Conservation (phyloP, 805 yeast genomes). For the Ogataea naganishii region DNA sequence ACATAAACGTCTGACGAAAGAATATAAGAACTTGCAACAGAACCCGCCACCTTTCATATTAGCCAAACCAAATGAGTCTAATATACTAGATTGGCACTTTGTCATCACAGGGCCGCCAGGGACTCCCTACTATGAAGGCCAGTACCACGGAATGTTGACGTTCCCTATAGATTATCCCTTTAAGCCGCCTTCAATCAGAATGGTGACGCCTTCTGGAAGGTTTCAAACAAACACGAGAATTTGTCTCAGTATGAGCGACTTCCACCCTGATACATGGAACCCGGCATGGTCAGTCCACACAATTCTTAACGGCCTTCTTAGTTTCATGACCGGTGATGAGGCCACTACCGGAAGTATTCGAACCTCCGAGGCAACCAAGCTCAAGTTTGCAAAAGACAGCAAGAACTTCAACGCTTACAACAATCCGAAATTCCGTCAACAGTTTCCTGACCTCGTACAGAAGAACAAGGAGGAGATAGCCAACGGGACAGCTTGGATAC, state of each 20-base stretch:
- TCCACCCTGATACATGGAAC: slow-evolving; percentile 92
- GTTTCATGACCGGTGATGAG: slow-evolving; percentile 89
- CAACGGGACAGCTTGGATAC: slow-evolving; percentile 6
- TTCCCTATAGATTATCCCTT: slow-evolving; percentile 86
- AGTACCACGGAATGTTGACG: slow-evolving; percentile 79
- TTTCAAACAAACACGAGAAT: slow-evolving; percentile 74
- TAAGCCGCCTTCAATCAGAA: slow-evolving; percentile 83
- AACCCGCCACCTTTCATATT: slow-evolving; percentile 79
- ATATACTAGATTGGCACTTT: slow-evolving; percentile 91
- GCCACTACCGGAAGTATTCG: slow-evolving; percentile 74
- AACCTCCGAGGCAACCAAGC: slow-evolving; percentile 52
- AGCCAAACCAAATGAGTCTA: slow-evolving; percentile 82
- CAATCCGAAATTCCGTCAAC: slow-evolving; percentile 45
- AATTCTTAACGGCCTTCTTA: slow-evolving; percentile 74
- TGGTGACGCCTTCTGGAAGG: slow-evolving; percentile 86
- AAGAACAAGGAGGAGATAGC: slow-evolving; percentile 29
- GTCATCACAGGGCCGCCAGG: slow-evolving; percentile 87
- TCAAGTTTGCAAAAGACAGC: slow-evolving; percentile 49
- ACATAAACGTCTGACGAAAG: slow-evolving; percentile 53
- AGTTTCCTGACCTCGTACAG: slow-evolving; percentile 63
- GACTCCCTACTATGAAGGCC: slow-evolving; percentile 81
- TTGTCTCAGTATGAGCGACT: slow-evolving; percentile 90
- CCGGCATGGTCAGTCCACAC: slow-evolving; percentile 95
- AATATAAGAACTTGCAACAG: slow-evolving; percentile 66
- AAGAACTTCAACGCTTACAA: slow-evolving; percentile 48